phyloP scores from a whole-genome alignment of 2,329 filamentous ascomycete species.

The Epichloe glyceriae region DNA sequence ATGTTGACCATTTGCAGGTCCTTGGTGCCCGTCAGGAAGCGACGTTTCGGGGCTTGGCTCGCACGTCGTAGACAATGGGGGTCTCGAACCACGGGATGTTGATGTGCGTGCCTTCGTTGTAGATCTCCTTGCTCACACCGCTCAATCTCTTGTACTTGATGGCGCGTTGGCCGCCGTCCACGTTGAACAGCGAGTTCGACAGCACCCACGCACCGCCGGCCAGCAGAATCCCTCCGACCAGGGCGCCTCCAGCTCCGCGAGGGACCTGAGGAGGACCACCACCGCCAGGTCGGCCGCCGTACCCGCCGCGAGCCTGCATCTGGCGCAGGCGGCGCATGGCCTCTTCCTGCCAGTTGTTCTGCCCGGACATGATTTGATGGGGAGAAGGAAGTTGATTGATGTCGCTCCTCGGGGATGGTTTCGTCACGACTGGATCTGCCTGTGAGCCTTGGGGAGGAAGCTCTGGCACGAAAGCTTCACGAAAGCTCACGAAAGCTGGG shows the following conservation, averaged over 20 bases:
- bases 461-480: background rate
- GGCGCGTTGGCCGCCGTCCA: slow-evolving; percentile 95
- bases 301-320: slow-evolving; percentile 30
- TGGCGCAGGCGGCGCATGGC: slow-evolving; percentile 37
- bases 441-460: background rate
- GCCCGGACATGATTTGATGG: slow-evolving; percentile 17
- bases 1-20: slow-evolving; percentile 99
- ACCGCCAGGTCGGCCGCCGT: slow-evolving; percentile 29
- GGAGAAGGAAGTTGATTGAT: background rate
- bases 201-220: slow-evolving; percentile 38
- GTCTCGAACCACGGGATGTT: slow-evolving; percentile 96
- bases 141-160: slow-evolving; percentile 94
- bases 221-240: slow-evolving; percentile 30
- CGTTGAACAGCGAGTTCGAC: slow-evolving; percentile 57
- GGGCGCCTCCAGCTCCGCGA: slow-evolving; percentile 24
- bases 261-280: slow-evolving; percentile 23
- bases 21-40: slow-evolving; percentile 97
- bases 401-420: background rate
- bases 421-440: slow-evolving; percentile 1
- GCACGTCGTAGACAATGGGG: slow-evolving; percentile 92
- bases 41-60: slow-evolving; percentile 92
- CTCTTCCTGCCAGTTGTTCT: slow-evolving; percentile 34
- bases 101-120: slow-evolving; percentile 89
- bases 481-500: background rate
- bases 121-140: slow-evolving; percentile 94